A percentile compares a stretch with the other conserved stretches of the same genome.
phyloP scores from a whole-genome alignment of 2,329 filamentous ascomycete genomes.

The Huntiella abstrusa region DNA sequence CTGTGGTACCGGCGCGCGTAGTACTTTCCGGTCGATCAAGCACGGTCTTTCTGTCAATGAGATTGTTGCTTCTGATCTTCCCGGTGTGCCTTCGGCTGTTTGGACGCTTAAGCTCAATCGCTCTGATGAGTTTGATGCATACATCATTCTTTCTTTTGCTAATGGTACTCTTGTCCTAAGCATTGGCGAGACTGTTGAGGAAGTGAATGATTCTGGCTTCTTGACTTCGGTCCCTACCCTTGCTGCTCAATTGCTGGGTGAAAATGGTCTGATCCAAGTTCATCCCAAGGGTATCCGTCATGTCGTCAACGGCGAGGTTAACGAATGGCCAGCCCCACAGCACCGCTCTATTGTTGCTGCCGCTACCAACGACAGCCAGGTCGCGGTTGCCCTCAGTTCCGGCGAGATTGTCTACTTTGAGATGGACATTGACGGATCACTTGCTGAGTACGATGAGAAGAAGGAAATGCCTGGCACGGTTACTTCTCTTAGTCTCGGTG shows the following conservation, averaged over 20 bases:
- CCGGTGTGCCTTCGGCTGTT: slow-evolving; percentile 72
- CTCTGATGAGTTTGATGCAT: slow-evolving; percentile 73
- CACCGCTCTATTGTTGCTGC: slow-evolving; percentile 92
- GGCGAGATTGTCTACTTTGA: slow-evolving; percentile 98
- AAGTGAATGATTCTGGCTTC: slow-evolving; percentile 87
- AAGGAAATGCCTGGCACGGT: slow-evolving; percentile 91
- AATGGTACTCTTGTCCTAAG: slow-evolving; percentile 82
- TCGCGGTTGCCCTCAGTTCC: slow-evolving; percentile 83
- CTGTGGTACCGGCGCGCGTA: slow-evolving; percentile 73
- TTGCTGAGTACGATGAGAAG: slow-evolving; percentile 89
- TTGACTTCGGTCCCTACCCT: slow-evolving; percentile 74
- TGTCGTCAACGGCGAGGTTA: slow-evolving; percentile 59
- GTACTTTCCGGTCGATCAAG: slow-evolving; percentile 77
- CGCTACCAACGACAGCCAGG: slow-evolving; percentile 80
- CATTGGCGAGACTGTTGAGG: slow-evolving; percentile 91
- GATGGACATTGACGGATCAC: slow-evolving; percentile 76
- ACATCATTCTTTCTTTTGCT: slow-evolving; percentile 85
- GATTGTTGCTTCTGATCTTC: slow-evolving; percentile 84
- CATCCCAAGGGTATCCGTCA: slow-evolving; percentile 93
- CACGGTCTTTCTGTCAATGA: slow-evolving; percentile 87
- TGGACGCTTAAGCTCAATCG: slow-evolving; percentile 85
- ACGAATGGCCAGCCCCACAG: slow-evolving; percentile 84
- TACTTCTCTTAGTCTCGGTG: slow-evolving; percentile 81
- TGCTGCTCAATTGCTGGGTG: slow-evolving; percentile 82
- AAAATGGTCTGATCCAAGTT: slow-evolving; percentile 82